Base-by-base conservation (phyloP, 176 grass and related monocot genomes). In the Oryza australiensis region DNA sequence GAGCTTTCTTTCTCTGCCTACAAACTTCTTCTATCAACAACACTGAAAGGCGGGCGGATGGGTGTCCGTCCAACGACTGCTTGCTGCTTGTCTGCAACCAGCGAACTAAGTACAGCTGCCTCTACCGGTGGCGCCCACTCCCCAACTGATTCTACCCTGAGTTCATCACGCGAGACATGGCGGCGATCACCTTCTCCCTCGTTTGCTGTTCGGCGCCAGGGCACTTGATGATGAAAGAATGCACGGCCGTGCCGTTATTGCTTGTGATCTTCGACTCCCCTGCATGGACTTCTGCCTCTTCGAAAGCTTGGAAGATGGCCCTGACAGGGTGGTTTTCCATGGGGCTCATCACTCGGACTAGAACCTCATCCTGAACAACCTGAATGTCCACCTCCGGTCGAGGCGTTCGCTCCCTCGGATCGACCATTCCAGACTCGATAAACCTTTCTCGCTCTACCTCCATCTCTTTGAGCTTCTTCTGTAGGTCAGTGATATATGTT, bases 391-490 rank as follows among this genome's bases (percentile, higher is more conserved):
- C 89, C 26, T 99, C 87, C 0, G 89, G 93, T n/a, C 75, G 86
- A 77, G 79, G 69, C 9, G 8, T 7, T 38, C 69, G 70, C 26
- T 85, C 90, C 67, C 84, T 85, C 3, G 48, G 73, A n/a, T 90
- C 88, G 1, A 76, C 66, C 79, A 83, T 78, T 51, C 81, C 70
- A 0, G 92, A 82, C 73, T 91, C 88, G 1, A 91, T 49, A 34
- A 91, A 55, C 30, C 69, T 79, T 11, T 95, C 89, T 60, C 84
- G 93, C 77, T 99, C 96, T 1, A 45, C 22, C 80, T 99, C 96
- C 93, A 99, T 93, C 27, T 99, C 96, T 75, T 92, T 95, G 48
- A 99, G 55, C 73, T 91, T 99, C 84, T 93, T 95, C 64, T 99
- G 96, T 35, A 99, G 89, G 57, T 99, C 96, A 32, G 93, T 99